Percentiles rank a stretch among this genome's conserved stretches.
These are phyloP conservation scores for Alternaria sp. DNA, from an alignment of 2,329 filamentous ascomycete genomes.

Conservation along the genomic window DNA sequence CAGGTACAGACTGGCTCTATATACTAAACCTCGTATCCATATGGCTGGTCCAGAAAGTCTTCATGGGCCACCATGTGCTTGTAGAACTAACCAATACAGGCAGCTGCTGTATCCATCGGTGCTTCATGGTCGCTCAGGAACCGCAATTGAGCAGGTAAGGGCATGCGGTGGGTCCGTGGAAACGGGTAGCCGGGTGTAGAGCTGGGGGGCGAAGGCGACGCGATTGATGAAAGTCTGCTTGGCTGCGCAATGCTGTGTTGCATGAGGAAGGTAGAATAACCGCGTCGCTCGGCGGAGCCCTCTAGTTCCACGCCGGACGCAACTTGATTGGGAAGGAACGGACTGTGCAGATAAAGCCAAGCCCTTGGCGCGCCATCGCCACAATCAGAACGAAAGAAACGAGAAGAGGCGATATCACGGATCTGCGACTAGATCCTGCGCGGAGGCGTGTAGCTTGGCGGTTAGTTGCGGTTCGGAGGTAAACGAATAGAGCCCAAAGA, in stretches of 20 bases:
- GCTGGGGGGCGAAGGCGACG: constrained; percentile 15
- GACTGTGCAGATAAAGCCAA: constrained; percentile 22
- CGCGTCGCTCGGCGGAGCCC: constrained; percentile 19
- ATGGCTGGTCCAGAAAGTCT: constrained; percentile 3
- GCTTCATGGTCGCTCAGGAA: constrained; percentile 23
- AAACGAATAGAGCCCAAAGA: not conserved
- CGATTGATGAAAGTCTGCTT: constrained; percentile 24
- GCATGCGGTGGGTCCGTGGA: constrained; percentile 8
- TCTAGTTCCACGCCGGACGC: constrained; percentile 16
- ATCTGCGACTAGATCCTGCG: constrained; percentile 1
- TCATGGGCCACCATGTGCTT: constrained; percentile 5
- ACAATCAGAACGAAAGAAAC: constrained; percentile 16
- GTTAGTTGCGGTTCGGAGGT: not conserved
- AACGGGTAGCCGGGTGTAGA: constrained; percentile 19
- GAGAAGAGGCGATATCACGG: not conserved
- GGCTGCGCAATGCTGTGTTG: constrained; percentile 28
- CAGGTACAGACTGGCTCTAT: constrained; percentile 16
- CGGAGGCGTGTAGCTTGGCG: not conserved
- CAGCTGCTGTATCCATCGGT: constrained; percentile 20
- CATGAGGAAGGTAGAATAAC: constrained; percentile 29
- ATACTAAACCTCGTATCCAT: constrained; percentile 22
- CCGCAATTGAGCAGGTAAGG: constrained; percentile 7
- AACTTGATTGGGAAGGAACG: constrained; percentile 35
- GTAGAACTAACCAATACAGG: constrained; percentile 27
- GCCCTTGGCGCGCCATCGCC: constrained; percentile 20